Evolutionary conservation across 805 yeast species (phyloP).

Genomic region (Wickerhamiella cacticola): DNA sequence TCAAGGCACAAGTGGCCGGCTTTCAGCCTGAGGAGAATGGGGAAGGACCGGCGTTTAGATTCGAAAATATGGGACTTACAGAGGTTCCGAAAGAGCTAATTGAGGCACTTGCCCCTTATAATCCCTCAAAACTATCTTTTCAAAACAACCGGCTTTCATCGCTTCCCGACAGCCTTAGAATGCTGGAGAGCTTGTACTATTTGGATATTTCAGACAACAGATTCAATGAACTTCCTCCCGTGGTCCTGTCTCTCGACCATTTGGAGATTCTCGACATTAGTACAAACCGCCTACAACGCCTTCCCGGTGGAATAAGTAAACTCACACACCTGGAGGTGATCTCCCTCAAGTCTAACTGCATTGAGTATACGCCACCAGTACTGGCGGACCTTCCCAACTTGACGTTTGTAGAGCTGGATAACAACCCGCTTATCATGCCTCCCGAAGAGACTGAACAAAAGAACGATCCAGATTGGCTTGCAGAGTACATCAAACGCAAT

Average conservation of each 20-base stretch:
- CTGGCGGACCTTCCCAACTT: slow-evolving; percentile 42
- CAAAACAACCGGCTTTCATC: slow-evolving; percentile 39
- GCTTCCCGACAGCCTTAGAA: slow-evolving; percentile 29
- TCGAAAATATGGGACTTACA: slow-evolving; percentile 10
- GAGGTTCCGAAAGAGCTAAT: slow-evolving; percentile 12
- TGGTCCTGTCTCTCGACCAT: slow-evolving; percentile 28
- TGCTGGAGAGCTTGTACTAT: slow-evolving; percentile 39
- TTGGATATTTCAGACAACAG: slow-evolving; percentile 56
- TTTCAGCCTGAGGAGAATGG: not conserved
- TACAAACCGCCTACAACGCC: slow-evolving; percentile 37
- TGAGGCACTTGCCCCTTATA: slow-evolving; percentile 9
- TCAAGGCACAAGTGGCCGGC: slow-evolving; percentile 8
- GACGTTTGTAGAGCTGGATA: slow-evolving; percentile 47
- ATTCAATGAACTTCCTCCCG: slow-evolving; percentile 42
- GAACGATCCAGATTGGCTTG: slow-evolving; percentile 25
- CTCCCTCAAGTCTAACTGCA: slow-evolving; percentile 47
- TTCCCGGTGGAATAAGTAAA: slow-evolving; percentile 36
- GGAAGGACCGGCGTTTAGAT: slow-evolving; percentile 12
- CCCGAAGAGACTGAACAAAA: slow-evolving; percentile 4
- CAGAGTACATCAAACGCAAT: slow-evolving; percentile 26
- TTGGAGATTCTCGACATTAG: slow-evolving; percentile 60
- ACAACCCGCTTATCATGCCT: slow-evolving; percentile 43
- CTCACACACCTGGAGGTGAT: slow-evolving; percentile 38
- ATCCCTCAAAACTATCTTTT: slow-evolving; percentile 35
- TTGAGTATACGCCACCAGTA: slow-evolving; percentile 43